Conservation (phyloP, 805 yeast species). For the Saccharomycopsis selenospora region DNA sequence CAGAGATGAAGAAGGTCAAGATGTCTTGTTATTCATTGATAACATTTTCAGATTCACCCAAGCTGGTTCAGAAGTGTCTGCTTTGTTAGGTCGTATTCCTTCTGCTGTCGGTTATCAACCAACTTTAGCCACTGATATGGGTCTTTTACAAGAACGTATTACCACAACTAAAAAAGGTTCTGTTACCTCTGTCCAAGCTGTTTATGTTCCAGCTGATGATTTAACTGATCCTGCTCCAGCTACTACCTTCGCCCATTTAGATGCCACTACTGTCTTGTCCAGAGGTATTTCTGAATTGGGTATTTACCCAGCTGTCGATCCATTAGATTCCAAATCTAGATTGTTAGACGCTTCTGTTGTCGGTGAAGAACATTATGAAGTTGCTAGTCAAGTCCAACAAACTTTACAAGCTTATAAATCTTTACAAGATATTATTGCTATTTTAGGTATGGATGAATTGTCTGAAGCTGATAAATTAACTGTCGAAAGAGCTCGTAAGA, state of each 20-base stretch:
- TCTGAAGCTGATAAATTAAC: constrained; percentile 98
- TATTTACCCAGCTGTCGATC: constrained; percentile 99
- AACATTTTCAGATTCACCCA: constrained; percentile 99
- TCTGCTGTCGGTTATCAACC: constrained; percentile 99
- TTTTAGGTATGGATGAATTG: constrained; percentile 99
- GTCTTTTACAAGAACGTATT: constrained; percentile 99
- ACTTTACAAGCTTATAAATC: constrained; percentile 99
- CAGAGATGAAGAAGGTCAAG: constrained; percentile 99
- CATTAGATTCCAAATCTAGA: constrained; percentile 98
- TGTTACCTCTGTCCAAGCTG: constrained; percentile 99
- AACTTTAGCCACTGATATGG: constrained; percentile 99
- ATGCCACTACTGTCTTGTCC: constrained; percentile 99
- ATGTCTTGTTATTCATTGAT: constrained; percentile 98
- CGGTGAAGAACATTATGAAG: constrained; percentile 97
- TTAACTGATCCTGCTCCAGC: constrained; percentile 99
- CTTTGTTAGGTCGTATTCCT: constrained; percentile 99
- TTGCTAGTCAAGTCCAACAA: constrained; percentile 93
- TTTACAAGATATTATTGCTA: constrained; percentile 99
- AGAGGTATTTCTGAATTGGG: constrained; percentile 99
- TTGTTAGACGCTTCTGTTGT: constrained; percentile 94
- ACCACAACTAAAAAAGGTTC: constrained; percentile 99
- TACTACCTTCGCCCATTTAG: constrained; percentile 99
- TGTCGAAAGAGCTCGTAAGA: constrained; percentile 99
- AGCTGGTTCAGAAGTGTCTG: constrained; percentile 99
- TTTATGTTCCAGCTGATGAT: constrained; percentile 99